Evolutionary conservation across 805 yeast genomes (phyloP).

Genomic region (Scheffersomyces amazonensis): DNA sequence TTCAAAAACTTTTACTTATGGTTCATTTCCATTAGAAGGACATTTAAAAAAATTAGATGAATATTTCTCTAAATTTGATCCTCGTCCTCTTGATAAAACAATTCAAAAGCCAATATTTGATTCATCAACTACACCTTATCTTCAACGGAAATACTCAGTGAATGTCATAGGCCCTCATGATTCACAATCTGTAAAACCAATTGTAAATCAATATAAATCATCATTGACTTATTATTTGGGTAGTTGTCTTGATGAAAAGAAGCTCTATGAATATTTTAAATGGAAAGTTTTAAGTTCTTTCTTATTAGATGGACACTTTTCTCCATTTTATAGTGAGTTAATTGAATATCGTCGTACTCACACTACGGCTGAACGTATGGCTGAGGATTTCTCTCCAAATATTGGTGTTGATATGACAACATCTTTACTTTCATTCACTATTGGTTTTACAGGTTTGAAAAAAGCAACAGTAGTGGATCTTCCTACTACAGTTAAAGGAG

Average conservation of each 20-base stretch:
- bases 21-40: slow-evolving; percentile 62
- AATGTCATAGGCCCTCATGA: slow-evolving; percentile 74
- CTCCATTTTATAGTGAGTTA: slow-evolving; percentile 82
- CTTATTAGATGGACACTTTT: slow-evolving; percentile 86
- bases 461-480: slow-evolving; percentile 45
- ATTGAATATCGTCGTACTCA: too few species aligned
- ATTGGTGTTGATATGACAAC: slow-evolving; percentile 85
- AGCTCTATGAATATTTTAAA: slow-evolving; percentile 63
- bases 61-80: slow-evolving; percentile 53
- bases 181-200: slow-evolving; percentile 46
- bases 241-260: slow-evolving; percentile 51
- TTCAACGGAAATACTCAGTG: too few species aligned
- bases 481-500: slow-evolving; percentile 43
- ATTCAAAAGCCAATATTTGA: slow-evolving; percentile 48
- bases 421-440: slow-evolving; percentile 69
- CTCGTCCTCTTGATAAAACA: slow-evolving; percentile 26
- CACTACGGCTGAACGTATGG: slow-evolving; percentile 76
- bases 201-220: slow-evolving; percentile 72
- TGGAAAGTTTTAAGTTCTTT: slow-evolving; percentile 69
- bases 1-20: slow-evolving; percentile 83
- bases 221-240: slow-evolving; percentile 91
- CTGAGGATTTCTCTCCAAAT: slow-evolving; percentile 83
- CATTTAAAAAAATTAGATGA: slow-evolving; percentile 58
- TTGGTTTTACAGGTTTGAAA: slow-evolving; percentile 79
- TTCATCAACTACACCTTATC: neutral